These are phyloP conservation scores for Cladophialophora bantiana DNA, from an alignment of 2,329 filamentous ascomycete species.

Conservation along the genomic window DNA sequence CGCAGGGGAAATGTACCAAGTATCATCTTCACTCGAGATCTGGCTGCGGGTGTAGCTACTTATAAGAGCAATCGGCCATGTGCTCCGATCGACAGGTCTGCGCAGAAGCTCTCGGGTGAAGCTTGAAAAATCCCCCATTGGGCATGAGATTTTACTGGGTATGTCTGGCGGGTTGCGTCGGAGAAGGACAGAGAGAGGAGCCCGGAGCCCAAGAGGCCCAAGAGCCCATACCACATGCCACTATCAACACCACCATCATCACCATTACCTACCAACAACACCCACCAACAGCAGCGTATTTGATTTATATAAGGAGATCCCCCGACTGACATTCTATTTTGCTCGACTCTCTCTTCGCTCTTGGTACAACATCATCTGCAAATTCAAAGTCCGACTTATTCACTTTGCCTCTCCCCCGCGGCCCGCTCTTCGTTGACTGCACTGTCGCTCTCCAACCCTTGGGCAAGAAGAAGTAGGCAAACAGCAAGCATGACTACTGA, in stretches of 20 bases:
- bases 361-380: neutral
- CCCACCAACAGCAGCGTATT: neutral
- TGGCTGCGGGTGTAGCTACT: neutral
- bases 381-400: neutral
- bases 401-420: neutral
- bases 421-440: neutral
- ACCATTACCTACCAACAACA: neutral
- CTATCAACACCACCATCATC: neutral
- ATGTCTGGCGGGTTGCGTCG: conserved; percentile 18
- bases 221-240: neutral
- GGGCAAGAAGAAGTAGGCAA: neutral
- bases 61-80: conserved; percentile 1
- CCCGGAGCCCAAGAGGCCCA: neutral
- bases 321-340: neutral
- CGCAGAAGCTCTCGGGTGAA: neutral
- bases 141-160: neutral
- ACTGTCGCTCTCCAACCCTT: neutral
- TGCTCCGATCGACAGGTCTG: conserved; percentile 14
- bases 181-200: neutral
- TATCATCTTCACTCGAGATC: neutral
- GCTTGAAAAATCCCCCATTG: conserved; percentile 15
- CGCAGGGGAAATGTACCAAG: neutral
- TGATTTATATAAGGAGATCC: conserved; percentile 13
- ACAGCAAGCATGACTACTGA: conserved; percentile 25
- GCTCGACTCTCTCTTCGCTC: neutral